Evolutionary conservation across 352 stramenopile species (phyloP).

Genomic region (Phytophthora boehmeriae): DNA sequence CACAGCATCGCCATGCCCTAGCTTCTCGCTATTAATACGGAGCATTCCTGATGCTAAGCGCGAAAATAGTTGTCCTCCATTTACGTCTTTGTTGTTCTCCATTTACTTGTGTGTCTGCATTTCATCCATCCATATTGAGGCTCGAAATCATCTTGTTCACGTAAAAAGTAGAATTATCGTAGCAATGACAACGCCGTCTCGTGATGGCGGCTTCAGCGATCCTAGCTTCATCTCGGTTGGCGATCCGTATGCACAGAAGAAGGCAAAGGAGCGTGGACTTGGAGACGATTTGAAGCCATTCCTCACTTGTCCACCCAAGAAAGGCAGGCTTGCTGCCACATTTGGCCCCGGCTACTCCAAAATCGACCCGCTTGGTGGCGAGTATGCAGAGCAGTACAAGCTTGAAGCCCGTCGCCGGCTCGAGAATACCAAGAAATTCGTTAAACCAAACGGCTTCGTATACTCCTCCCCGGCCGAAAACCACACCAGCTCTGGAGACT

Average conservation of each 20-base stretch:
- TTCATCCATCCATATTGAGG: not conserved
- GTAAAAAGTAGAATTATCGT: no score
- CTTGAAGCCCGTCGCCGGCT: constrained; percentile 64
- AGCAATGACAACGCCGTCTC: constrained; percentile 36
- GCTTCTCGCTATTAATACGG: constrained; percentile 23
- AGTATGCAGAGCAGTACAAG: constrained; percentile 79
- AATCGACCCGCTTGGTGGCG: constrained; percentile 59
- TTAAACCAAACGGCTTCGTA: constrained; percentile 70
- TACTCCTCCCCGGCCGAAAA: constrained; percentile 68
- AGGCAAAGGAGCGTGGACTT: constrained; percentile 53
- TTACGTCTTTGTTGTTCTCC: no score
- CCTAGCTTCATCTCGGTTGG: constrained; percentile 69
- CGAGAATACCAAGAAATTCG: constrained; percentile 74
- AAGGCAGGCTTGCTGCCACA: constrained; percentile 58
- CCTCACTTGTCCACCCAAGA: constrained; percentile 74
- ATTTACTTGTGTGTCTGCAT: constrained; percentile 2
- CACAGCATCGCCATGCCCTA: constrained; percentile 1
- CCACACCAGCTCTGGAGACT: constrained; percentile 70
- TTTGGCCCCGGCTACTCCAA: constrained; percentile 71
- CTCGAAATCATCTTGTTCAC: constrained; percentile 5
- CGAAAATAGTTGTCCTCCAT: constrained; percentile 31
- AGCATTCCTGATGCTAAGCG: constrained; percentile 1
- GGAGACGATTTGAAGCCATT: constrained; percentile 72
- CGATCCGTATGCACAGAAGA: constrained; percentile 59
- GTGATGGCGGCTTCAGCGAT: constrained; percentile 80